Percentiles rank a stretch among this genome's conserved stretches.
Evolutionary conservation across 2,329 filamentous ascomycete genomes (phyloP).

Genomic region (Alternaria infectoria): DNA sequence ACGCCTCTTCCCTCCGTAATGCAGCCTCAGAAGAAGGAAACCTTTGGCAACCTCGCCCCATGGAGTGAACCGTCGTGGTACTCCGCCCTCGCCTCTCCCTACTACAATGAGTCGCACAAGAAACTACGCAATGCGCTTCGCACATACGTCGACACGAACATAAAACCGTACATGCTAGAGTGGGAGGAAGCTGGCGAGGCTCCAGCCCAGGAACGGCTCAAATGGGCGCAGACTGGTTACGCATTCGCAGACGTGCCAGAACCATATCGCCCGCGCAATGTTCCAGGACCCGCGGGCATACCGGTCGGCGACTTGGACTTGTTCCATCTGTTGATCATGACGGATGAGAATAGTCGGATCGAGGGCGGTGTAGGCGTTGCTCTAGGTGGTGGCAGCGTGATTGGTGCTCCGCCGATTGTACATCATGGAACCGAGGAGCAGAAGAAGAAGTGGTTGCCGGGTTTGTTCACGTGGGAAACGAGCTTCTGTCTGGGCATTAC

Average conservation of each 20-base stretch:
- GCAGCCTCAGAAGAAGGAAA: conserved; percentile 31
- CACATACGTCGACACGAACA: conserved; percentile 64
- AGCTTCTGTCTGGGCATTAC: conserved; percentile 70
- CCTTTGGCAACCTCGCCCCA: conserved; percentile 47
- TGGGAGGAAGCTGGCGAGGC: conserved; percentile 64
- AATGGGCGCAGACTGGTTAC: conserved; percentile 52
- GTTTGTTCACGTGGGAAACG: conserved; percentile 64
- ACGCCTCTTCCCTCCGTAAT: conserved; percentile 25
- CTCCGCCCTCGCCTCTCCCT: conserved; percentile 60
- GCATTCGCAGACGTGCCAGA: conserved; percentile 53
- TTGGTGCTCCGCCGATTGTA: conserved; percentile 70
- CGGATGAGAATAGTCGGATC: conserved; percentile 62
- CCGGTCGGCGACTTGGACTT: conserved; percentile 45
- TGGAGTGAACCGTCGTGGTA: conserved; percentile 58
- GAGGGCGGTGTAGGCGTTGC: conserved; percentile 65
- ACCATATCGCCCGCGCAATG: conserved; percentile 50
- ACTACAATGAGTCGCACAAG: conserved; percentile 69
- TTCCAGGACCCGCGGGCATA: conserved; percentile 48
- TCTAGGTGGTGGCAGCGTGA: conserved; percentile 65
- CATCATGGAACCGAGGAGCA: conserved; percentile 66
- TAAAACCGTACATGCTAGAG: conserved; percentile 65
- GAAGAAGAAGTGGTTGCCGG: conserved; percentile 64
- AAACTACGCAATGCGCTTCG: conserved; percentile 64
- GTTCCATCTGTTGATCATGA: conserved; percentile 57
- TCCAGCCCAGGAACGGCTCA: conserved; percentile 53